phyloP scores from a whole-genome alignment of 1,139 yeast genomes.

The Candida frijolesensis region DNA sequence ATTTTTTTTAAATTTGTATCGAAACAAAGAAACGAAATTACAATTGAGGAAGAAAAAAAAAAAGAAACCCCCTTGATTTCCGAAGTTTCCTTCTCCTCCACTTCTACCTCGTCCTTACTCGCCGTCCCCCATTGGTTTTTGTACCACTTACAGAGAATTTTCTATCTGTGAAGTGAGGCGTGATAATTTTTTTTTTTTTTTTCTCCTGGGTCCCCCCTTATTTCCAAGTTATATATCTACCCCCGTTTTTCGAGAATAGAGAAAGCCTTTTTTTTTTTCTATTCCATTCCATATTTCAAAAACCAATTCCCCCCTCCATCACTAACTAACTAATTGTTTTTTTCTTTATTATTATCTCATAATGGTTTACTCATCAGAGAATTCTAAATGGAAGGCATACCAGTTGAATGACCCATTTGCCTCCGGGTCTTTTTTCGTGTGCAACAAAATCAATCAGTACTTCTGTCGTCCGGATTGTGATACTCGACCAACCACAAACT shows the following conservation, averaged over 20 bases:
- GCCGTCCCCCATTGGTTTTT: neutral
- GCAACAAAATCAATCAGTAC: constrained; percentile 41
- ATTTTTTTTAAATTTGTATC: too few relatives aligned
- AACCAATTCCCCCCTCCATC: neutral
- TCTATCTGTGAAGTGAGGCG: neutral
- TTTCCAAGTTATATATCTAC: neutral
- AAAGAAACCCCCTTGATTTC: neutral
- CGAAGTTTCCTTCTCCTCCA: neutral
- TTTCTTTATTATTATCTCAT: too few relatives aligned
- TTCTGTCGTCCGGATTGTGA: constrained; percentile 76
- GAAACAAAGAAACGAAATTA: too few relatives aligned
- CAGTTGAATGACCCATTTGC: constrained; percentile 71
- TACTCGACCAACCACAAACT: constrained; percentile 44
- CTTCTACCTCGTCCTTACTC: too few relatives aligned
- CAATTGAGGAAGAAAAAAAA: too few relatives aligned
- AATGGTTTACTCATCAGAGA: constrained; percentile 49
- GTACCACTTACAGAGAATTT: neutral
- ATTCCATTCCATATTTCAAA: neutral
- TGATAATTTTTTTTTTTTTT: neutral
- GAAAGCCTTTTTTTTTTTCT: neutral
- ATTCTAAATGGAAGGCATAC: constrained; percentile 64
- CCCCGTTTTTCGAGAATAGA: neutral
- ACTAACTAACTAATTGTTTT: neutral
- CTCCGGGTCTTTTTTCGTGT: constrained; percentile 55
- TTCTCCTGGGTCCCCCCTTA: neutral